phyloP scores from a whole-genome alignment of 768 basidiomycete species.

The Tephrocybe sp. region DNA sequence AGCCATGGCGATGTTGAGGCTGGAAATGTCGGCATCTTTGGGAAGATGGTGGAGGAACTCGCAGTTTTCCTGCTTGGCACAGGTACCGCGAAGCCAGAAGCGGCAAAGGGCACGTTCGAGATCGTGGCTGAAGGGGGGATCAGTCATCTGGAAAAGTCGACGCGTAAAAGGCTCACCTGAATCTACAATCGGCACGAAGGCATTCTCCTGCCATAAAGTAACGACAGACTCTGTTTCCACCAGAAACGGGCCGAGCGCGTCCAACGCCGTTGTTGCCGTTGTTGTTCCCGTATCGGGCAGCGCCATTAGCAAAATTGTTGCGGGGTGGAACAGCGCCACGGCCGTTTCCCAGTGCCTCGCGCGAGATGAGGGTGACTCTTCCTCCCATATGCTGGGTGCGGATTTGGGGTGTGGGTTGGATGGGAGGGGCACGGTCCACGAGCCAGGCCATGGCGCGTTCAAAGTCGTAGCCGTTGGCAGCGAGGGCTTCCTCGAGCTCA shows the following conservation, averaged over 20 bases:
- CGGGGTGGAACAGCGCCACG: constrained; percentile 37
- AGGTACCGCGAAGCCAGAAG: constrained; percentile 97
- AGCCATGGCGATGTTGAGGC: constrained; percentile 66
- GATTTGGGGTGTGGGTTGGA: constrained; percentile 43
- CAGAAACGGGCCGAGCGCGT: constrained; percentile 44
- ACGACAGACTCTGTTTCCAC: constrained; percentile 84
- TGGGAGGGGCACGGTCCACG: constrained; percentile 64
- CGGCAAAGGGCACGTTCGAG: constrained; percentile 92
- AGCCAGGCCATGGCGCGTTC: constrained; percentile 95
- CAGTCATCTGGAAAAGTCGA: no score
- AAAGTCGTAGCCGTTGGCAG: constrained; percentile 89
- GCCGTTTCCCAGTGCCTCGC: constrained; percentile 48
- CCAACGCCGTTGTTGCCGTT: constrained; percentile 46
- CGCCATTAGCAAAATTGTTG: constrained; percentile 27
- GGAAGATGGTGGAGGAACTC: constrained; percentile 95
- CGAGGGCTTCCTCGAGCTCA: constrained; percentile 92
- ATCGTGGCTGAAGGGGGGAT: constrained; percentile 65
- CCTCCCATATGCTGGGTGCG: constrained; percentile 65
- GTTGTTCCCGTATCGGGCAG: constrained; percentile 36
- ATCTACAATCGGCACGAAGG: constrained; percentile 92
- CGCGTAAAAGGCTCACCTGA: constrained; percentile 75
- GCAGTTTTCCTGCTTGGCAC: constrained; percentile 94
- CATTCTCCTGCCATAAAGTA: constrained; percentile 98
- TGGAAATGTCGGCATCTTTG: constrained; percentile 77
- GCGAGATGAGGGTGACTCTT: constrained; percentile 64